Percentiles rank a stretch among this genome's conserved stretches.
Conservation (phyloP, 2,329 filamentous ascomycete genomes). For the Plenodomus lindquistii region DNA sequence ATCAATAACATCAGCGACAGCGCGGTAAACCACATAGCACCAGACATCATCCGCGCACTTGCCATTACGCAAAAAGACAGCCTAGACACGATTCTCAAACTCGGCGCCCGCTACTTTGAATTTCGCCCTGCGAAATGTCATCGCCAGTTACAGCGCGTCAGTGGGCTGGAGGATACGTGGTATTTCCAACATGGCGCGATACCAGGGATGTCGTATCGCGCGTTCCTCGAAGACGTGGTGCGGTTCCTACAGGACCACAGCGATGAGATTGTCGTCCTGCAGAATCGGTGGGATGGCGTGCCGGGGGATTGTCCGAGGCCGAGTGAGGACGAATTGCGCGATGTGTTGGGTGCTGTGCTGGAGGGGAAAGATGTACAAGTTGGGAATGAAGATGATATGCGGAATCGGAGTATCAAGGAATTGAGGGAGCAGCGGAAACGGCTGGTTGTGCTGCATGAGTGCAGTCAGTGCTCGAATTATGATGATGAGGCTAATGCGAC, state of each 20-base stretch:
- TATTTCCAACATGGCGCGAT: slow-evolving; percentile 59
- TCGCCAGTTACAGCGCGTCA: slow-evolving; percentile 42
- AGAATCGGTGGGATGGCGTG: slow-evolving; percentile 57
- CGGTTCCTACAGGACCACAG: slow-evolving; percentile 48
- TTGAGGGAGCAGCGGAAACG: slow-evolving; percentile 30
- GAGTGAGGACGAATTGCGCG: slow-evolving; percentile 46
- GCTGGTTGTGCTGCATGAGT: slow-evolving; percentile 31
- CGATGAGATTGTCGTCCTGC: slow-evolving; percentile 55
- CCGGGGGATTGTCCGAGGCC: slow-evolving; percentile 52
- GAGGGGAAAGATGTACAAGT: slow-evolving; percentile 18
- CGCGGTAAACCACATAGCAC: slow-evolving; percentile 37
- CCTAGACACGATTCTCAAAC: slow-evolving; percentile 49
- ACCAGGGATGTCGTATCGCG: slow-evolving; percentile 54
- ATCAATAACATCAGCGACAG: slow-evolving; percentile 34
- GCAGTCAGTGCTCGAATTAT: slow-evolving; percentile 36
- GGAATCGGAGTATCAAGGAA: slow-evolving; percentile 23
- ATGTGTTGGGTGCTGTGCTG: slow-evolving; percentile 43
- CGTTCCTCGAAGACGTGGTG: slow-evolving; percentile 49
- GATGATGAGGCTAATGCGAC: slow-evolving; percentile 40
- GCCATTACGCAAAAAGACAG: slow-evolving; percentile 58
- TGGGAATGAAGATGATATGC: slow-evolving; percentile 35
- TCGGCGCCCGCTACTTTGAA: slow-evolving; percentile 58
- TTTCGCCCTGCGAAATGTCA: slow-evolving; percentile 57
- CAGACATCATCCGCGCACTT: slow-evolving; percentile 53
- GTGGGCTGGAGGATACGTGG: slow-evolving; percentile 49